Conservation (phyloP, 768 basidiomycete species). For the Macrolepiota fuliginosa region DNA sequence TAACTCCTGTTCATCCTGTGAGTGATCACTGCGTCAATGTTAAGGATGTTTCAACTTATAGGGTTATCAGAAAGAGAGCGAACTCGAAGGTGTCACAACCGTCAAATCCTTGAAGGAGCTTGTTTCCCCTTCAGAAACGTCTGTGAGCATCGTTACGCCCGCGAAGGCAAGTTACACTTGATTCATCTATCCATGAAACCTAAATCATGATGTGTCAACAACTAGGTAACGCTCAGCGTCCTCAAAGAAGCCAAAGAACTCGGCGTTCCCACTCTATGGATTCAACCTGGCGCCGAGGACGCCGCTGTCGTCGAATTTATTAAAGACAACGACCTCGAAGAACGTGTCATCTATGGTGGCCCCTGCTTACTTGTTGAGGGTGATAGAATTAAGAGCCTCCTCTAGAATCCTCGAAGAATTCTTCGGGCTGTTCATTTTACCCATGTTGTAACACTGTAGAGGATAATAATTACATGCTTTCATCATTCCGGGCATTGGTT, state of each 20-base stretch:
- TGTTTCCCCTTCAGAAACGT: slow-evolving; percentile 58
- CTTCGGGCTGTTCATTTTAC: neutral
- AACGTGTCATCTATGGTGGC: slow-evolving; percentile 76
- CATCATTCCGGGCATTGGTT: neutral
- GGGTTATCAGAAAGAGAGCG: slow-evolving; percentile 55
- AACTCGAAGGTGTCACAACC: slow-evolving; percentile 65
- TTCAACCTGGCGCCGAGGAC: slow-evolving; percentile 87
- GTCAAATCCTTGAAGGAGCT: slow-evolving; percentile 56
- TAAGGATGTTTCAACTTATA: neutral
- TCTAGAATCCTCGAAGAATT: neutral
- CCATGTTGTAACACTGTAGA: neutral
- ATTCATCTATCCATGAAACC: neutral
- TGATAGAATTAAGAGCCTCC: slow-evolving; percentile 41
- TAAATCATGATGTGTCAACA: neutral
- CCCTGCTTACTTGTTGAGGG: slow-evolving; percentile 82
- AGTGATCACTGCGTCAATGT: slow-evolving; percentile 18
- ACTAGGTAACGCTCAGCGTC: slow-evolving; percentile 66
- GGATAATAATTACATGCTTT: neutral
- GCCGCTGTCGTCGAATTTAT: slow-evolving; percentile 61
- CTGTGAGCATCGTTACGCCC: slow-evolving; percentile 78
- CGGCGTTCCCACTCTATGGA: slow-evolving; percentile 78
- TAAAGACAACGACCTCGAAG: slow-evolving; percentile 57
- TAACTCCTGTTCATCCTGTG: slow-evolving; percentile 78
- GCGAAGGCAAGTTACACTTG: slow-evolving; percentile 46
- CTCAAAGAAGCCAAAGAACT: slow-evolving; percentile 67